Evolutionary conservation across 2,329 filamentous ascomycete species (phyloP).

Genomic region (Fusarium fracticaudum): DNA sequence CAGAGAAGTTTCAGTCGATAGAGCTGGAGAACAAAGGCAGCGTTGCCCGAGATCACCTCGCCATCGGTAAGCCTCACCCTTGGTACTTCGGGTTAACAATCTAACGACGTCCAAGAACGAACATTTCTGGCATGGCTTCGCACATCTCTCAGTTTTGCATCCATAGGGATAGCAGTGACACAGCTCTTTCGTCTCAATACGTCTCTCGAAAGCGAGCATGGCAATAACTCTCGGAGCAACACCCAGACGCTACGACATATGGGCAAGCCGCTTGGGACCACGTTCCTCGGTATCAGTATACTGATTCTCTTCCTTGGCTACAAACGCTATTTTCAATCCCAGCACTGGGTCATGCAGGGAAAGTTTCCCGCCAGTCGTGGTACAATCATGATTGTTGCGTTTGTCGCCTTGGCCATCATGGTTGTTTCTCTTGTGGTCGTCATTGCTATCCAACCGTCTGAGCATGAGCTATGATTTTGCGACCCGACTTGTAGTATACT

Average conservation of each 20-base stretch:
- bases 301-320: conserved; percentile 80
- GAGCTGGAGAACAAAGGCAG: conserved; percentile 89
- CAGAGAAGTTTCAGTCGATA: conserved; percentile 65
- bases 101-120: conserved; percentile 64
- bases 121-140: conserved; percentile 88
- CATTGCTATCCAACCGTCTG: conserved; percentile 60
- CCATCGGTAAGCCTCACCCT: conserved; percentile 66
- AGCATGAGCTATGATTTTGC: conserved; percentile 26
- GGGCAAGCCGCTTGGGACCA: conserved; percentile 74
- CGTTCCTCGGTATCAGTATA: conserved; percentile 80
- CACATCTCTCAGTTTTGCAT: conserved; percentile 82
- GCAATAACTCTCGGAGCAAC: conserved; percentile 44
- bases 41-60: conserved; percentile 83
- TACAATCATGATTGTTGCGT: conserved; percentile 75
- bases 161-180: conserved; percentile 84
- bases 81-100: not conserved
- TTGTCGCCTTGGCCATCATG: conserved; percentile 72
- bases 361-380: conserved; percentile 84
- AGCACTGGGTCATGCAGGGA: conserved; percentile 81
- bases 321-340: conserved; percentile 79
- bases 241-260: conserved; percentile 65
- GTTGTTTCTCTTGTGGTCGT: conserved; percentile 68
- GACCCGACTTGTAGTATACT: not conserved
- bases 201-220: conserved; percentile 55
- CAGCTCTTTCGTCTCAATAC: conserved; percentile 87